Conservation (phyloP, 345 rosid genomes). For the Ailanthus altissimus region DNA sequence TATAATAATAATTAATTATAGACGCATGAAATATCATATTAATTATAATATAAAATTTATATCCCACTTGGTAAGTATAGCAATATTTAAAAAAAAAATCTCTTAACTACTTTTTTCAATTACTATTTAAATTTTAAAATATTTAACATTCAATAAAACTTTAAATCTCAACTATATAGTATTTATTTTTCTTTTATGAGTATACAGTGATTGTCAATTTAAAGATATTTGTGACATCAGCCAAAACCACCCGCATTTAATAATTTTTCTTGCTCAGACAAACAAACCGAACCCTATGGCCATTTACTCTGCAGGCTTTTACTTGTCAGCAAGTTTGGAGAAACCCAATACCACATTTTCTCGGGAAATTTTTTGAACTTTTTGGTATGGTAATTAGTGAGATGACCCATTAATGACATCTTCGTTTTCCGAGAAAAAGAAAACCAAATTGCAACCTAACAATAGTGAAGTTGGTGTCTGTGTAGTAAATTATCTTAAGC, state of each 20-base stretch:
- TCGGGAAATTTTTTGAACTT: neutral
- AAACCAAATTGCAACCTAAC: conserved; percentile 20
- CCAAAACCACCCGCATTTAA: neutral
- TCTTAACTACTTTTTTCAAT: too few species aligned
- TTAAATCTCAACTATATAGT: too few species aligned
- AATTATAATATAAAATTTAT: too few species aligned
- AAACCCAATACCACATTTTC: conserved; percentile 2
- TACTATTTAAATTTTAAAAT: too few species aligned
- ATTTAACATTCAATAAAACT: too few species aligned
- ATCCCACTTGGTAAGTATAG: too few species aligned
- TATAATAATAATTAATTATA: too few species aligned
- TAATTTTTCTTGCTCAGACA: neutral
- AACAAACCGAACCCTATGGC: conserved; percentile 18
- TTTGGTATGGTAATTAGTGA: conserved; percentile 26
- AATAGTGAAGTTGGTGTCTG: conserved; percentile 18
- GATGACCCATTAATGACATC: conserved; percentile 24
- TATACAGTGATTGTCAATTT: too few species aligned
- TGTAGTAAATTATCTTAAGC: neutral
- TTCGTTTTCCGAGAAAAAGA: conserved; percentile 34
- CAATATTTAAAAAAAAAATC: too few species aligned
- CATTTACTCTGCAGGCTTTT: conserved; percentile 35
- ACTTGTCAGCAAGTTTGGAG: conserved; percentile 24
- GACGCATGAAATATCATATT: too few species aligned
- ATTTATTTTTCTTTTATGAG: too few species aligned
- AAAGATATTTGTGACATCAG: too few species aligned